Percentiles rank a stretch among this genome's conserved stretches.
These are phyloP conservation scores for Podaxis pistillaris DNA, from an alignment of 768 basidiomycete species.

Conservation along the genomic window DNA sequence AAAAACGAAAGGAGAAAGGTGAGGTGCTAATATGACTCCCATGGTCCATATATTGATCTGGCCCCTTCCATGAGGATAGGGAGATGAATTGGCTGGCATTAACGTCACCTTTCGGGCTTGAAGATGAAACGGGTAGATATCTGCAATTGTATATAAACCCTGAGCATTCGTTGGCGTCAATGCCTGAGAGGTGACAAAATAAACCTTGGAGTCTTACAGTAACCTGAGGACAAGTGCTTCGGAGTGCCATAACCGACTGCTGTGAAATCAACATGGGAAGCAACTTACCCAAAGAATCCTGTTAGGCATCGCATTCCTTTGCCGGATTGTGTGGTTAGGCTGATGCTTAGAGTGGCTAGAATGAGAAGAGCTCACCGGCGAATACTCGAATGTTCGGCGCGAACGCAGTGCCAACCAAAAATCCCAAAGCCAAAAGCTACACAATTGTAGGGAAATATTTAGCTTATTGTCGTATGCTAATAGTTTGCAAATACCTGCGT, in stretches of 20 bases:
- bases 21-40: slow-evolving; percentile 69
- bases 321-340: neutral
- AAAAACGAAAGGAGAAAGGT: slow-evolving; percentile 63
- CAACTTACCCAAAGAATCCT: slow-evolving; percentile 51
- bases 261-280: neutral
- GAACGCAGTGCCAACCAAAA: slow-evolving; percentile 43
- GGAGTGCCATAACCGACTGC: neutral
- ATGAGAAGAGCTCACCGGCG: slow-evolving; percentile 13
- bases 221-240: slow-evolving; percentile 59
- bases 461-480: too few species aligned
- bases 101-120: slow-evolving; percentile 60
- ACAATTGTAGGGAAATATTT: neutral
- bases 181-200: too few species aligned
- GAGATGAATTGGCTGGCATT: neutral
- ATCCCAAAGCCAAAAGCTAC: slow-evolving; percentile 55
- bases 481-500: slow-evolving; percentile 42
- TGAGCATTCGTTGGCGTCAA: too few species aligned
- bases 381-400: slow-evolving; percentile 44
- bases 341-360: neutral
- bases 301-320: slow-evolving; percentile 59
- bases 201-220: slow-evolving; percentile 25
- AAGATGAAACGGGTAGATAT: slow-evolving; percentile 32
- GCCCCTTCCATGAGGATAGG: neutral
- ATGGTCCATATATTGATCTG: slow-evolving; percentile 73
- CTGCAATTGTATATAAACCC: too few species aligned